phyloP scores from a whole-genome alignment of 208 protist species.

The Perkinsela sp. region DNA sequence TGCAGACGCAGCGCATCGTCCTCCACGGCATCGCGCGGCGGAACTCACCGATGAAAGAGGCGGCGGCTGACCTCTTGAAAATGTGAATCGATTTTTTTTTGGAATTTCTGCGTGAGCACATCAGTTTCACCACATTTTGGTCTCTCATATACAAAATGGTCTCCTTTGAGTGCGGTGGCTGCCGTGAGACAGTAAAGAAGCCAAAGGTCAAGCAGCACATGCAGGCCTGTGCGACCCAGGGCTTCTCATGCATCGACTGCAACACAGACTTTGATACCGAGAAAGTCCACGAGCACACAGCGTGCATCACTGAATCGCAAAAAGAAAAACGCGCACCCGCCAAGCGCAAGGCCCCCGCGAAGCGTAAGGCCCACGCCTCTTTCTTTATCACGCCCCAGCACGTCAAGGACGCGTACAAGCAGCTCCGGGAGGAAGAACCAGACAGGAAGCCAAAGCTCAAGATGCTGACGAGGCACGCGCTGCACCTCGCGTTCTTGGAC shows the following conservation, averaged over 20 bases:
- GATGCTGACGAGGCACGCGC: neutral
- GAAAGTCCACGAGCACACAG: constrained; percentile 35
- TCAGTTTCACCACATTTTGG: neutral
- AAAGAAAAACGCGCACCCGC: constrained; percentile 40
- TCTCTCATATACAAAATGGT: constrained; percentile 20
- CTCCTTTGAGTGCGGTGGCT: constrained; percentile 45
- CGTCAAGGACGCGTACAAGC: neutral
- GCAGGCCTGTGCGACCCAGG: constrained; percentile 12
- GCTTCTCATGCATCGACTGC: constrained; percentile 60
- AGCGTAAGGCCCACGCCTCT: neutral
- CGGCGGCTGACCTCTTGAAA: neutral
- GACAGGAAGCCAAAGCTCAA: neutral
- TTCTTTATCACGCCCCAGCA: neutral
- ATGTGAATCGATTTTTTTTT: neutral
- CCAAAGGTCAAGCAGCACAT: constrained; percentile 36
- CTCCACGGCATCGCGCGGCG: neutral
- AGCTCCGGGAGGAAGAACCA: neutral
- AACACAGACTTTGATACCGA: constrained; percentile 38
- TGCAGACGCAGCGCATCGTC: neutral
- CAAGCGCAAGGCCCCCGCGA: neutral
- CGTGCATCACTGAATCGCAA: constrained; percentile 39
- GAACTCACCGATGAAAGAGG: neutral
- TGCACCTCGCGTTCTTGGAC: neutral
- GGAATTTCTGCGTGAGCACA: neutral
- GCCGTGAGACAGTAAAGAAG: constrained; percentile 64